Evolutionary conservation across 305 asterid species (phyloP), one percentile per base, ranked within the genome.

Genomic region (Fraxinus sp.): DNA sequence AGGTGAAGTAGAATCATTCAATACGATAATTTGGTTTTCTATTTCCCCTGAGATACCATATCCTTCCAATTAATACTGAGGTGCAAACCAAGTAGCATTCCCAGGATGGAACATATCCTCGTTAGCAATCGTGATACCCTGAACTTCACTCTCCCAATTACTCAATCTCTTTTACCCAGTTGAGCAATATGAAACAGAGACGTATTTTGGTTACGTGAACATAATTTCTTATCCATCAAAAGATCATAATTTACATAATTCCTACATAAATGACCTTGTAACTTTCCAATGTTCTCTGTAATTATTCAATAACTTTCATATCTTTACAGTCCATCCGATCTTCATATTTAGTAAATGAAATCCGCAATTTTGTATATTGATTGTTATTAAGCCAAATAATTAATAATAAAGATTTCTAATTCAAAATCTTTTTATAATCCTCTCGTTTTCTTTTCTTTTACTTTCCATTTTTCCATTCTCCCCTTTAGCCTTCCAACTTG

Each of bases 61-160:
- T 26, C 92, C 97, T 77, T 93, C 97, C 26, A 93, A 92, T 85
- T 88, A 98, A 82, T 81, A 86, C 78, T 77, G 92, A 33, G 91
- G 85, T 79, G 87, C 93, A 80, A 87, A 86, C 77, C 90, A 88
- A 78, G 90, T 73, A 10, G 94, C 83, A 88, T 88, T 86, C 52
- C 92, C 92, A 37, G 86, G 91, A n/a, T 77, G 87, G 77, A 90
- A 88, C 83, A 92, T 90, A 80, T 86, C 91, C 87, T 87, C 92
- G 91, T 87, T 89, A 83, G 93, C 95, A 94, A 90, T 89, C 90
- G 87, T 84, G 24, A 74, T 72, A 46, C 77, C 71, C 36, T 49
- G 52, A 84, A 55, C 59, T 20, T 37, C 80, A 26, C 82, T 82
- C 71, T 49, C 24, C 85, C 72, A 77, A 80, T 71, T 55, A 82